phyloP scores from a whole-genome alignment of 106 monocot genomes.

The Cymbidium sinense region DNA sequence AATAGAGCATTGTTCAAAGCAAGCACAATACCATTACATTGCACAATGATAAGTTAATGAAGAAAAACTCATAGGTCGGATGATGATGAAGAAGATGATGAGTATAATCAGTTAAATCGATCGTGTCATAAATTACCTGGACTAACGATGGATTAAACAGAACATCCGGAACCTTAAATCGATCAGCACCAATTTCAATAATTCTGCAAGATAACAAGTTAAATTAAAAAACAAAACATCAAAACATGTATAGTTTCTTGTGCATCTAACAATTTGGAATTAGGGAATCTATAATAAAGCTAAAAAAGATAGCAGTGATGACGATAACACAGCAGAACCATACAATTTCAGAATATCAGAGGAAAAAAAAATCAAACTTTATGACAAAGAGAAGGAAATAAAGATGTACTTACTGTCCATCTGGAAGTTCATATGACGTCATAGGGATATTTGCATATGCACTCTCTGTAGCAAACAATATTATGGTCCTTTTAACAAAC shows the following conservation, averaged over 20 bases:
- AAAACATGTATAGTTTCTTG: background rate
- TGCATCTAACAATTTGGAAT: background rate
- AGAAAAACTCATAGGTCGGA: background rate
- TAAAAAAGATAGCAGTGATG: background rate
- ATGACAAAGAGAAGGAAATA: background rate
- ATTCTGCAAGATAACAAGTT: constrained; percentile 37
- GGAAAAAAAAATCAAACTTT: background rate
- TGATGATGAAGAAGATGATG: background rate
- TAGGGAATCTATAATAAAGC: background rate
- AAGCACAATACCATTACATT: background rate
- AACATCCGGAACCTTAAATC: constrained; percentile 95
- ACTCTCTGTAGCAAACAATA: constrained; percentile 42
- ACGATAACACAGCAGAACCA: background rate
- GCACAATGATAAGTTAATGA: background rate
- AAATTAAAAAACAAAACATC: background rate
- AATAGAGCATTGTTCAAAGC: background rate
- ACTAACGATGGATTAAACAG: constrained; percentile 88
- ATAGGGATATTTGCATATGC: constrained; percentile 93
- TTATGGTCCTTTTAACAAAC: background rate
- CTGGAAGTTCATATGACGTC: constrained; percentile 97
- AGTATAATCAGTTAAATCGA: background rate
- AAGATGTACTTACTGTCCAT: constrained; percentile 85
- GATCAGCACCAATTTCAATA: constrained; percentile 92
- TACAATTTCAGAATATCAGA: background rate
- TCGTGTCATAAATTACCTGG: constrained; percentile 44